Percentiles rank a stretch among this genome's conserved stretches.
Conservation (phyloP, 2,329 filamentous ascomycete genomes). For the Rutstroemia sp. region DNA sequence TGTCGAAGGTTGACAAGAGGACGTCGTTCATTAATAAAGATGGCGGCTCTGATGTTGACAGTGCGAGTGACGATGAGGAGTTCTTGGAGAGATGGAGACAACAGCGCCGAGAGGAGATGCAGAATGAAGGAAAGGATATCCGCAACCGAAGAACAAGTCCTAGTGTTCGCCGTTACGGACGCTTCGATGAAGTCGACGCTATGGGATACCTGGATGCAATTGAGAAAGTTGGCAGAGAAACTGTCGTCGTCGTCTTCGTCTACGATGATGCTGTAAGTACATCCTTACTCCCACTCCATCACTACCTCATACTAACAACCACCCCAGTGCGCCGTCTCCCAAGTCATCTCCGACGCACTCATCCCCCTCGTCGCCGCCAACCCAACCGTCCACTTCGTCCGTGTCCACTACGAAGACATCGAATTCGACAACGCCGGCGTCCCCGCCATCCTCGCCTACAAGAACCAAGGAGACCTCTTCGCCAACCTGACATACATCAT, state of each 20-base stretch:
- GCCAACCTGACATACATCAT: constrained; percentile 83
- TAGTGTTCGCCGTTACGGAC: constrained; percentile 70
- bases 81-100: constrained; percentile 86
- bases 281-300: constrained; percentile 12
- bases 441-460: constrained; percentile 83
- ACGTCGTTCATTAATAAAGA: constrained; percentile 23
- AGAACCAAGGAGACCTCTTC: constrained; percentile 79
- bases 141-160: constrained; percentile 66
- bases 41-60: constrained; percentile 22
- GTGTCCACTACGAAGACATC: constrained; percentile 83
- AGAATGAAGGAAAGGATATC: constrained; percentile 50
- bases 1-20: constrained; percentile 16
- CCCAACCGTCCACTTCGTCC: constrained; percentile 74
- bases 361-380: constrained; percentile 65
- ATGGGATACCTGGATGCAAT: constrained; percentile 92
- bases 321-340: constrained; percentile 66
- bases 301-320: constrained; percentile 18
- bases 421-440: constrained; percentile 88
- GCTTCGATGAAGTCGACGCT: constrained; percentile 77
- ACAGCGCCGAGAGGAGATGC: constrained; percentile 68
- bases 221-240: constrained; percentile 76
- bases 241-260: constrained; percentile 86
- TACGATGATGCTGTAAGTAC: constrained; percentile 72
- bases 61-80: constrained; percentile 56
- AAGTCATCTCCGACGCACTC: constrained; percentile 72